Conservation (phyloP, 371 early-diverging fungal genomes). For the Circinella umbellata region DNA sequence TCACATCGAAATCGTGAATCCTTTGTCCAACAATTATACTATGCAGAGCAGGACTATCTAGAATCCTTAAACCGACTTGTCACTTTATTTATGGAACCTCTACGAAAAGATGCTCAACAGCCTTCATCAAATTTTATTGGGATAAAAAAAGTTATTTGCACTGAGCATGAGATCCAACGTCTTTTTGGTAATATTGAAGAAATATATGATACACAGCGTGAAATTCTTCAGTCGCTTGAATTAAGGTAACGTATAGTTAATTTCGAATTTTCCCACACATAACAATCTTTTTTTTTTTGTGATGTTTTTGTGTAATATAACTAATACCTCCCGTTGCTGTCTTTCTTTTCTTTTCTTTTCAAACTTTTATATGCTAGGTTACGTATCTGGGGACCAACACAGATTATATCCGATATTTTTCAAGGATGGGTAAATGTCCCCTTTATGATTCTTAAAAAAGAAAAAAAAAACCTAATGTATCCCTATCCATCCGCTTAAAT, state of each 20-base stretch:
- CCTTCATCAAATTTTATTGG: slow-evolving; percentile 38
- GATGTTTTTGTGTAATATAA: too few species aligned
- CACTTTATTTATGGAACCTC: slow-evolving; percentile 31
- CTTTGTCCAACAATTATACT: slow-evolving; percentile 34
- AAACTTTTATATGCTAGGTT: neutral
- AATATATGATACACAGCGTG: slow-evolving; percentile 34
- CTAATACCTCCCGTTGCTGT: too few species aligned
- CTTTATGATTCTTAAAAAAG: neutral
- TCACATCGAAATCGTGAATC: slow-evolving; percentile 41
- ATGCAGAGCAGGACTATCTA: slow-evolving; percentile 40
- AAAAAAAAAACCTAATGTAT: too few species aligned
- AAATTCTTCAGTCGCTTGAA: slow-evolving; percentile 32
- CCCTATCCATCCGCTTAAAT: neutral
- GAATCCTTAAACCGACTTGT: slow-evolving; percentile 41
- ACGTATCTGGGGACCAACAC: slow-evolving; percentile 27
- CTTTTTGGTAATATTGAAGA: slow-evolving; percentile 52
- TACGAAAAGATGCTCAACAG: slow-evolving; percentile 37
- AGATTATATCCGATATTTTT: slow-evolving; percentile 30
- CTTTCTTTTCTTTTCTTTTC: too few species aligned
- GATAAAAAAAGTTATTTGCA: slow-evolving; percentile 46
- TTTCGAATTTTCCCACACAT: slow-evolving; percentile 1
- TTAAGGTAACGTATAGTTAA: slow-evolving; percentile 29
- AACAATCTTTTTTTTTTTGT: neutral
- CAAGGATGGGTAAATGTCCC: slow-evolving; percentile 23
- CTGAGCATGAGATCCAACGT: slow-evolving; percentile 44